Evolutionary conservation across 495 filamentous ascomycete species (phyloP).

Genomic region (Neurospora sp.): DNA sequence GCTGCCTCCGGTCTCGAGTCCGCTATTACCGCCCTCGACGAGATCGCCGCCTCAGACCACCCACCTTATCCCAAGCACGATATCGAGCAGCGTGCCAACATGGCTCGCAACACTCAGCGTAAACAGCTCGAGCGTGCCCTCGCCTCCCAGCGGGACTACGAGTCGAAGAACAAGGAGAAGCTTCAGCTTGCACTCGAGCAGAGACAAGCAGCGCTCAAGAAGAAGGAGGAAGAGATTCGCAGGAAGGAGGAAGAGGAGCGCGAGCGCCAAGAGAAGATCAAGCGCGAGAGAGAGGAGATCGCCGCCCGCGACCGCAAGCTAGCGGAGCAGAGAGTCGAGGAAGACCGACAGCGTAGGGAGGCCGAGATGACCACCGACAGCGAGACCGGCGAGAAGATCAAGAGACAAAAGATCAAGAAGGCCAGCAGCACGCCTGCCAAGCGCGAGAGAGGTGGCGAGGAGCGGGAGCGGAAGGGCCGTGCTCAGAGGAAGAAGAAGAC

Average conservation of each 20-base stretch:
- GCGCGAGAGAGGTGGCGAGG: slow-evolving; percentile 9
- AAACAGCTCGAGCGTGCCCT: slow-evolving; percentile 79
- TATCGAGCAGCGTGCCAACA: slow-evolving; percentile 89
- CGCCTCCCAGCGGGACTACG: slow-evolving; percentile 79
- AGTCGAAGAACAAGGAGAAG: slow-evolving; percentile 82
- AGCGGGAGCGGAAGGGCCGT: slow-evolving; percentile 3
- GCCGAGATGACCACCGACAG: slow-evolving; percentile 65
- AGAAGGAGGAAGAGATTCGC: slow-evolving; percentile 60
- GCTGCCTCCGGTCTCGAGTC: slow-evolving; percentile 79
- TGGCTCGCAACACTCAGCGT: slow-evolving; percentile 89
- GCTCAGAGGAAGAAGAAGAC: slow-evolving; percentile 10
- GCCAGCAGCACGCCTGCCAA: background rate
- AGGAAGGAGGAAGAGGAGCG: slow-evolving; percentile 51
- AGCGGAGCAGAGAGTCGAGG: slow-evolving; percentile 58
- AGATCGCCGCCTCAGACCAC: slow-evolving; percentile 69
- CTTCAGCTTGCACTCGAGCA: slow-evolving; percentile 62
- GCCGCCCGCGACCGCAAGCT: slow-evolving; percentile 62
- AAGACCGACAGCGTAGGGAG: slow-evolving; percentile 56
- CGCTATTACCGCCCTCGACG: slow-evolving; percentile 70
- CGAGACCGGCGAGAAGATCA: slow-evolving; percentile 68
- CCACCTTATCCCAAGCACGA: slow-evolving; percentile 86
- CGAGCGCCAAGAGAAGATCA: slow-evolving; percentile 65
- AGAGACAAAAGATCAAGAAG: slow-evolving; percentile 59
- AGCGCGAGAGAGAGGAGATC: slow-evolving; percentile 71
- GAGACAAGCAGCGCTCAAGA: slow-evolving; percentile 65